Percentiles rank a stretch among this genome's conserved stretches.
Evolutionary conservation across 2,329 filamentous ascomycete genomes (phyloP).

Genomic region (Coniochaeta ligniaria): DNA sequence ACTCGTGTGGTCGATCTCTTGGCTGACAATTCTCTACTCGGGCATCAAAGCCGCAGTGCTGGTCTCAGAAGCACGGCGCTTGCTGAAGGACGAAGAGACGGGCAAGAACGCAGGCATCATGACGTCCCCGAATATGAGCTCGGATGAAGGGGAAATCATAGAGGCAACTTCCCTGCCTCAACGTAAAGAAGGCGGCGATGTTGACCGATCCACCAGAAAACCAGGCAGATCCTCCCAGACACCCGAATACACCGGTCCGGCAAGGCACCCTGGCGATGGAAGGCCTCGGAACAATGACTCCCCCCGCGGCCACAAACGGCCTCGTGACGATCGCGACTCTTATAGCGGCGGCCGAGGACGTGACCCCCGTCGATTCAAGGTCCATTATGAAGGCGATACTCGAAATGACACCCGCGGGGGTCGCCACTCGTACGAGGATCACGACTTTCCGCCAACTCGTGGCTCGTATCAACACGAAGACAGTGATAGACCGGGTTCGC

Average conservation of each 20-base stretch:
- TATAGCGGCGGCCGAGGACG: conserved; percentile 18
- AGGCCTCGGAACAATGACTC: conserved; percentile 35
- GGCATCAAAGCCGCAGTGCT: background rate
- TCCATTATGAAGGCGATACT: conserved; percentile 53
- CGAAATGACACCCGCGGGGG: conserved; percentile 38
- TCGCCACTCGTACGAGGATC: conserved; percentile 47
- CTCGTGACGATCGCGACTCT: conserved; percentile 54
- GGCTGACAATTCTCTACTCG: background rate
- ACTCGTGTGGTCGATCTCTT: background rate
- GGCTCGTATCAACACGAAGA: conserved; percentile 37
- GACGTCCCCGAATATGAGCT: conserved; percentile 43
- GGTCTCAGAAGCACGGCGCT: conserved; percentile 6
- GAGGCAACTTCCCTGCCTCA: conserved; percentile 85
- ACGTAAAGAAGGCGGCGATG: conserved; percentile 64
- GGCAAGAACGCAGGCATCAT: conserved; percentile 11
- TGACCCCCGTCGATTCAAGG: conserved; percentile 53
- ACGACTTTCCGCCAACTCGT: conserved; percentile 42
- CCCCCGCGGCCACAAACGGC: conserved; percentile 61
- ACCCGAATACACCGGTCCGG: conserved; percentile 26
- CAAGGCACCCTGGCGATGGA: conserved; percentile 13
- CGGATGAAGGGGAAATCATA: conserved; percentile 82
- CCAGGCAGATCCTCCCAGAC: conserved; percentile 53
- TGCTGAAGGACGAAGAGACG: background rate
- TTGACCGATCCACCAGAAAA: conserved; percentile 90
- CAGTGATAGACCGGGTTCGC: conserved; percentile 30